Evolutionary conservation across 2,329 filamentous ascomycete genomes (phyloP).

Genomic region (Colletotrichum theobromicola): DNA sequence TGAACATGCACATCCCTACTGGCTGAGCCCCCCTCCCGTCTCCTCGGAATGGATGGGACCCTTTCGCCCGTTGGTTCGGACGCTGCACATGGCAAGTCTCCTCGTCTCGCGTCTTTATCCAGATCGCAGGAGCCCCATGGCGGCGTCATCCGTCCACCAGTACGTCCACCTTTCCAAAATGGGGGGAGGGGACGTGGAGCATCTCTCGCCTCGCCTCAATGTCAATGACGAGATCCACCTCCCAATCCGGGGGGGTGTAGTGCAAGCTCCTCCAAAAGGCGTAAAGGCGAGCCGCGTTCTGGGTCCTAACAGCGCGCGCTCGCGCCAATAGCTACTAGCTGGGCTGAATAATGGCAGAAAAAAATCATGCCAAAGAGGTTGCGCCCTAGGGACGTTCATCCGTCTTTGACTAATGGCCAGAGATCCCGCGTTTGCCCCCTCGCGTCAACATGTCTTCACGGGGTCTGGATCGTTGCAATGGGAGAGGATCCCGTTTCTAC

Average conservation of each 20-base stretch:
- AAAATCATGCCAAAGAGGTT: background rate
- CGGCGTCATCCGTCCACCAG: background rate
- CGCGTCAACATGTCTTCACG: background rate
- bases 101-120: background rate
- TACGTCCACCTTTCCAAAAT: background rate
- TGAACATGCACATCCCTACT: background rate
- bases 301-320: background rate
- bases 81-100: background rate
- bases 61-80: background rate
- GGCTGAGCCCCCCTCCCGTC: background rate
- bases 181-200: background rate
- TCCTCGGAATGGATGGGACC: background rate
- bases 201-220: background rate
- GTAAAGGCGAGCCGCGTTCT: background rate
- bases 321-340: too few species aligned
- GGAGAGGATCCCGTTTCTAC: background rate
- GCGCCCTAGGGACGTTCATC: background rate
- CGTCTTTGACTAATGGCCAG: slow-evolving; percentile 10
- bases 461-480: background rate
- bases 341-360: slow-evolving; percentile 14
- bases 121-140: background rate
- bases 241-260: background rate
- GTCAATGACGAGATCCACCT: background rate
- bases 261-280: background rate
- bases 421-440: background rate